Base-by-base conservation (phyloP, 1,139 yeast genomes). In the Diutina siamensis region DNA sequence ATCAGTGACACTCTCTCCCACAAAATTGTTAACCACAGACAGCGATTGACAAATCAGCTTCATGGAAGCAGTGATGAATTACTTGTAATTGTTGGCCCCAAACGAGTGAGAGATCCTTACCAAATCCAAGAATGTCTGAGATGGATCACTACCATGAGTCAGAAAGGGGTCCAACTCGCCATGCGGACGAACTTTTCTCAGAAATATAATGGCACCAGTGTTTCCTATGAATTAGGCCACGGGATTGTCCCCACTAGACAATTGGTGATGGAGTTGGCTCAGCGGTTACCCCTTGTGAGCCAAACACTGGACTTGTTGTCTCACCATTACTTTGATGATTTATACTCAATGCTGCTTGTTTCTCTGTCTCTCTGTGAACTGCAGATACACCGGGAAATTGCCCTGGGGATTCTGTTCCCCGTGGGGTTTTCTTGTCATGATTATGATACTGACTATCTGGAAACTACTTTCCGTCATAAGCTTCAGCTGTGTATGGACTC, bases 261-360 rank as follows among this genome's bases (percentile, higher is more conserved):
- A 2, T 55, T 68, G 32, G 55, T 72, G 32, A 55, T 62, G 46
- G 67, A 61, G 45, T 55, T 64, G 46, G 68, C 68, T 5, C 60
- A 55, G 48, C 57, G 53, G 45, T 62, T 64, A 51, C 72, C 73
- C 1, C 50, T 72, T 7, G 68, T 66, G 1, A 72, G 73, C 2
- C 65, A 63, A 46, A 54, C 66, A n/a, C 58, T 67, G 5, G 74
- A 71, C 50, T 68, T 74, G 1, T 59, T 72, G 35, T 63, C 72
- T 10, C 75, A 75, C 1, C 76, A 71, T 46, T 72, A 68, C 55
- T 61, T 67, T 44, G 61, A 71, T 1, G 78, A 73, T 51, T 57
- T 71, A 46, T 70, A 60, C 52, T 56, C 69, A 48, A 51, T 69
- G 28, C 72, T 71, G 0, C 48, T 68, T 35, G 63, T 71, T 2